Base-by-base conservation (phyloP, 345 rosid genomes). In the Citrus medica region DNA sequence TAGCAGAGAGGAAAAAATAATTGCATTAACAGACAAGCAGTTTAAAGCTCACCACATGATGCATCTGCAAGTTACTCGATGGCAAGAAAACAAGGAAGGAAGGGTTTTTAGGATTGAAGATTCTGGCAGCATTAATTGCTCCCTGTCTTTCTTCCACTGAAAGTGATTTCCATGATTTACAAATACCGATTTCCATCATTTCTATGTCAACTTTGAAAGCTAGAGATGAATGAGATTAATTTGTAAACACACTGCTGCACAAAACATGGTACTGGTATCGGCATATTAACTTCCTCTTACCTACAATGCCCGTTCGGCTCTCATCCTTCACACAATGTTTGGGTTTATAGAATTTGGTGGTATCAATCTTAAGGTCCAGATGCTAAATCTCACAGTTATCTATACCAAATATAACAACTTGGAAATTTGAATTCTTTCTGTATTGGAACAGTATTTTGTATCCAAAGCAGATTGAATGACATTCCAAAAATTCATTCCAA, bases 401-500 rank as follows among this genome's bases (percentile, higher is more conserved):
- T 9, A 9, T 35, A 70, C 83, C 84, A 75, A 80, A 83, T 56
- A 83, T 83, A 42, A 40, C 24, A 64, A 84, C 84, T 27, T 74
- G 76, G 77, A 89, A 89, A 64, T 56, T 74, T 53, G 87, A 85
- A 48, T 46, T 72, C 19, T 88, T 84, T 42, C 38, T 77, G 19
- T 81, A 85, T 68, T 75, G 46, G 82, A 87, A 89, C 63, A 85
- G 81, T 59, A 87, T 63, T 63, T 83, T 74, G 76, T 76, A 67
- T 4, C 88, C 88, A 10, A 17, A 28, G 51, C 79, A 5, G 4
- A 89, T 83, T 25, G 84, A 81, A 71, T 87, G 61, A 58, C 78
- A 79, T 25, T 85, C 73, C 1, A 65, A 69, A 78, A 89, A 85
- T 3, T 87, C 77, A 51, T 84, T 78, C 88, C 87, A 88, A 32